Evolutionary conservation across 2,329 filamentous ascomycete species (phyloP), one percentile per base, ranked within the genome.

Genomic region (Teratosphaeria gauchensis): DNA sequence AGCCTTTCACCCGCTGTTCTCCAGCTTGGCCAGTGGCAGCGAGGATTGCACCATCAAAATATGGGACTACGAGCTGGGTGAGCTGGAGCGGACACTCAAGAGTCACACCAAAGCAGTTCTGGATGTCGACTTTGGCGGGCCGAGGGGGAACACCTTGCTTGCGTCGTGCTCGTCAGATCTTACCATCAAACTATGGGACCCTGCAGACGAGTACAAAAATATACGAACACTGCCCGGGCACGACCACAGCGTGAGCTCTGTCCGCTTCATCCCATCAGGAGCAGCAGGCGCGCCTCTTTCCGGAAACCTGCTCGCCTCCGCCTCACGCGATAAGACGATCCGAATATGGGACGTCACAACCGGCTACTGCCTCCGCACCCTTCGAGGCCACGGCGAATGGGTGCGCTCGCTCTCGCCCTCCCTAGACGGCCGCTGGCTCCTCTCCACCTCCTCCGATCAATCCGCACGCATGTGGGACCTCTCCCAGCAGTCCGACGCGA

Each of bases 41-140:
- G 92, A 96, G 72, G 92, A 96, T 73, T 89, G 84, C 57, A 95
- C 89, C 7, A 95, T 97, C 73, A 96, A 96, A 70, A 92, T 96
- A 58, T 96, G 92, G 92, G 92, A 96, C 70, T 96, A 91, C 88
- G 92, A 96, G 69, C 76, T 95, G 28, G 92, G 92, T 54, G 92
- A 96, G 74, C 79, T 95, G 3, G 92, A 96, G 72, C 80, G 87
- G 62, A 96, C 92, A 0, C 82, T 96, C 59, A 96, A 96, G 71
- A 91, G 90, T 1, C 92, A 96, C 69, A 96, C 91, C 4, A 91
- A 89, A 70, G 84, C 90, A 3, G 90, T 96, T 0, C 76, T 94
- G 31, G 91, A 95, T 70, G 84, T 96, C 38, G 92, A 96, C 69
- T 96, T 89, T 75, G 92, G 92, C 42, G 92, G 92, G 0, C 90